Evolutionary conservation across 257 asterid genomes (phyloP).

Genomic region (Thymus quinquecostatus): DNA sequence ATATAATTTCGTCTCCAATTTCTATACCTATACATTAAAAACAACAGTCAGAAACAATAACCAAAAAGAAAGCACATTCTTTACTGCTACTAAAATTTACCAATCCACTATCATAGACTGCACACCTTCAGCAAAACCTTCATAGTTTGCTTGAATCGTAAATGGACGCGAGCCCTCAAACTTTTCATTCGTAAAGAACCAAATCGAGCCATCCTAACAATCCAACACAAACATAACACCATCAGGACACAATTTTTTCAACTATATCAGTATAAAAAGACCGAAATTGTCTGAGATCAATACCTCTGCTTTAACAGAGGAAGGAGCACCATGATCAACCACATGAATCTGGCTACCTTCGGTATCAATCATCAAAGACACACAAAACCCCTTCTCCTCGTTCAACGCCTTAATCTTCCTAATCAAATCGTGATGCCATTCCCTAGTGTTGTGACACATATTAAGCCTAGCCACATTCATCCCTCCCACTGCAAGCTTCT

Average conservation of each 20-base stretch:
- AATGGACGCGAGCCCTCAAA: conserved; percentile 73
- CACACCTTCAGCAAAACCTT: conserved; percentile 79
- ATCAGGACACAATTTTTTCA: conserved; percentile 8
- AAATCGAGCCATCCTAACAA: conserved; percentile 69
- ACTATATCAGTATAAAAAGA: not conserved
- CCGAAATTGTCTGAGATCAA: not conserved
- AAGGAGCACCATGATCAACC: conserved; percentile 81
- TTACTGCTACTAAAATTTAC: not conserved
- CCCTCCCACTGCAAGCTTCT: conserved; percentile 74
- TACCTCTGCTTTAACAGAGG: conserved; percentile 91
- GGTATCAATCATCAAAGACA: conserved; percentile 85
- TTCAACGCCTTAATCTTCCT: conserved; percentile 74
- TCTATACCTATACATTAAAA: conserved; percentile 51
- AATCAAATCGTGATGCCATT: conserved; percentile 78
- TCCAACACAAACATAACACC: conserved; percentile 27
- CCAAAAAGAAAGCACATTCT: not conserved
- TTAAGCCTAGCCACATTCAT: conserved; percentile 92
- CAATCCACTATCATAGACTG: conserved; percentile 20
- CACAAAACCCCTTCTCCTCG: conserved; percentile 70
- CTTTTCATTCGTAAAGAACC: conserved; percentile 74
- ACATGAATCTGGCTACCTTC: conserved; percentile 81
- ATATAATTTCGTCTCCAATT: conserved; percentile 73
- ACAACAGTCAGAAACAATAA: not conserved
- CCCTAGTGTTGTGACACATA: conserved; percentile 79
- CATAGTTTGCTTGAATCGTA: conserved; percentile 68